Base-by-base conservation (phyloP, 1,284 basidiomycete genomes). In the Ustilago nuda region DNA sequence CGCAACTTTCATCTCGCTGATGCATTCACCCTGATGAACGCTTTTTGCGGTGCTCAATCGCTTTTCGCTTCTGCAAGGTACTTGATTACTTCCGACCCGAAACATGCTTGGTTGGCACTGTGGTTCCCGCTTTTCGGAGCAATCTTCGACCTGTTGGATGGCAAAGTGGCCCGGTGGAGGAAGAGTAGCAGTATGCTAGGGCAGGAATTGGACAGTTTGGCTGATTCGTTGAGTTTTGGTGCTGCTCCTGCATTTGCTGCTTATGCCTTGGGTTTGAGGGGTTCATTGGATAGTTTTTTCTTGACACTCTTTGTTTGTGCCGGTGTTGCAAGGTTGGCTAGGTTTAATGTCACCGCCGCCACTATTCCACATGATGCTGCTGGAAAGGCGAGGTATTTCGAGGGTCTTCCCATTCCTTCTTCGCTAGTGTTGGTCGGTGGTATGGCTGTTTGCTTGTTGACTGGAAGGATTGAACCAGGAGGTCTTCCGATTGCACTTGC, bases 21-120 rank as follows among this genome's bases (percentile, higher is more conserved):
- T 88, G 90, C 97, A 52, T 94, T 99, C 83, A 99, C 96, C n/a
- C 94, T 99, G 78, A 96, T 97, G 92, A 99, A 99, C 86, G 97
- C 97, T 46, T 93, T 99, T 86, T 99, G 97, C 87, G 97, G 97
- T 66, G 94, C 94, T 15, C 92, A 98, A 81, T 98, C 95, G 46
- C 89, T 99, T 77, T 96, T 96, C 86, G 95, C 93, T 41, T 95
- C 94, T 8, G 94, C 92, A 45, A 91, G 92, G 68, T 96, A 96
- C 87, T 89, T 96, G 75, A 83, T 93, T 61, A 92, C 92, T 33
- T 91, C 92, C 76, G 94, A 99, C 86, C 84, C 84, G 6, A 89
- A 90, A 69, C 81, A 84, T 55, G 79, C 79, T 15, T 87, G 87
- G 87, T 90, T 91, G 59, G 97, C 95, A 7, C 91, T 97, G 70